These are phyloP conservation scores for Coniochaeta sp. DNA, from an alignment of 2,329 filamentous ascomycete species.

Conservation along the genomic window DNA sequence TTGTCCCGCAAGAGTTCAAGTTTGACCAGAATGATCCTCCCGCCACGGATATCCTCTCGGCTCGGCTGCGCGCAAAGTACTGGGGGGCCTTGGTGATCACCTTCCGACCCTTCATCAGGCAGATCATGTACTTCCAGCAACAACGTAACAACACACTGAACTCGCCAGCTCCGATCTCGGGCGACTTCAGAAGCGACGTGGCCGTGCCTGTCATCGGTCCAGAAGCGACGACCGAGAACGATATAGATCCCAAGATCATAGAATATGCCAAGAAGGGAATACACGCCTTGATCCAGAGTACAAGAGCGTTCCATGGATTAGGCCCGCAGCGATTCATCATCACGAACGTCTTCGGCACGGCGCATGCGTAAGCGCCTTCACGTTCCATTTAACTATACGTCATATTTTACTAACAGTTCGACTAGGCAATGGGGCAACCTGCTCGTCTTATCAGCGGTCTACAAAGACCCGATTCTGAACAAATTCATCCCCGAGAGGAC, in stretches of 20 bases:
- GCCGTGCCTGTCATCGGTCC: conserved; percentile 8
- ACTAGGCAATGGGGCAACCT: conserved; percentile 92
- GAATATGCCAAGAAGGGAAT: conserved; percentile 56
- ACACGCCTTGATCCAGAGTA: conserved; percentile 74
- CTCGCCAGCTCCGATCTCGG: conserved; percentile 14
- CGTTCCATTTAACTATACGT: background rate
- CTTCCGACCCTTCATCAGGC: conserved; percentile 65
- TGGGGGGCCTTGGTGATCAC: conserved; percentile 90
- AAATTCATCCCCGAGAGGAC: conserved; percentile 46
- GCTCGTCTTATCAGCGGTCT: conserved; percentile 79
- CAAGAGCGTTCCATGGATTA: conserved; percentile 66
- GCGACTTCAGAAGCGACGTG: background rate
- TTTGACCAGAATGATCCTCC: conserved; percentile 64
- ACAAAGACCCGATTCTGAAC: conserved; percentile 55
- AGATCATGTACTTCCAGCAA: conserved; percentile 43
- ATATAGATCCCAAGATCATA: conserved; percentile 31
- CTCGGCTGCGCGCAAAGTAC: conserved; percentile 85
- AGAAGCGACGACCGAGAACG: conserved; percentile 8
- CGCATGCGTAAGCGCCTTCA: conserved; percentile 67
- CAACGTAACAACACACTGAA: conserved; percentile 19
- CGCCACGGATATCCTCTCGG: conserved; percentile 68
- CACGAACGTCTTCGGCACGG: conserved; percentile 94
- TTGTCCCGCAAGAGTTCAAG: conserved; percentile 41
- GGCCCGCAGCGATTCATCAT: conserved; percentile 65
- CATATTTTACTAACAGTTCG: conserved; percentile 13